Conservation (phyloP, 441 rosid species). For the Monsonia emarginata region DNA sequence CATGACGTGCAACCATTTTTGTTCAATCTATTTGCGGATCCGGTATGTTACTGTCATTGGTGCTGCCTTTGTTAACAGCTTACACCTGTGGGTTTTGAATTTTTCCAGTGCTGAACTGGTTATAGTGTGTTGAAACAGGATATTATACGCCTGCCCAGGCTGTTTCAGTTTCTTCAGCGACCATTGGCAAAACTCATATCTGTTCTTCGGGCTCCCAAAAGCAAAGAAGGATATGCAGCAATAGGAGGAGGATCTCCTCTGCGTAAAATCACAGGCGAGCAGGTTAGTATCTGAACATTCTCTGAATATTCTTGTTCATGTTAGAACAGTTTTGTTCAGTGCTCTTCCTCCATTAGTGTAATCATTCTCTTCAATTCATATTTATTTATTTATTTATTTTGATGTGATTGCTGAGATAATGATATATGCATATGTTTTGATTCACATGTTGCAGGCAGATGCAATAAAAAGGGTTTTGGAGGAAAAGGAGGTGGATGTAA, state of each 20-base stretch:
- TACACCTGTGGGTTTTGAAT: neutral
- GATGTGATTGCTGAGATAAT: neutral
- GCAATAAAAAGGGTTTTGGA: constrained; percentile 56
- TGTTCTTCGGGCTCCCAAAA: constrained; percentile 71
- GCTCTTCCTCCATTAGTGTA: neutral
- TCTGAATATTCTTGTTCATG: neutral
- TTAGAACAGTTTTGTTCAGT: neutral
- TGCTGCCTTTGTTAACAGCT: neutral
- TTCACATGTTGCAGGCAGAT: constrained; percentile 36
- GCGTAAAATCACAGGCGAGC: constrained; percentile 81
- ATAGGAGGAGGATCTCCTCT: constrained; percentile 94
- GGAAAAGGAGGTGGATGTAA: constrained; percentile 45
- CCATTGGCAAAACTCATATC: constrained; percentile 75
- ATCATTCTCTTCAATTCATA: neutral
- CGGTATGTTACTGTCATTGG: constrained; percentile 36
- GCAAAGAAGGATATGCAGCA: constrained; percentile 89
- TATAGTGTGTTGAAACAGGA: constrained; percentile 36
- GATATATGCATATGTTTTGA: neutral
- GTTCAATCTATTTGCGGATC: constrained; percentile 90
- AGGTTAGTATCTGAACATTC: constrained; percentile 28
- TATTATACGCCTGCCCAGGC: constrained; percentile 74
- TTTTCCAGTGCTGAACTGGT: neutral
- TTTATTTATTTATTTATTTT: neutral
- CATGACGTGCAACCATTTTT: constrained; percentile 81
- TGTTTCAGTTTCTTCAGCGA: constrained; percentile 65